Conservation (phyloP, 352 stramenopile species). For the Plasmopara muralis region DNA sequence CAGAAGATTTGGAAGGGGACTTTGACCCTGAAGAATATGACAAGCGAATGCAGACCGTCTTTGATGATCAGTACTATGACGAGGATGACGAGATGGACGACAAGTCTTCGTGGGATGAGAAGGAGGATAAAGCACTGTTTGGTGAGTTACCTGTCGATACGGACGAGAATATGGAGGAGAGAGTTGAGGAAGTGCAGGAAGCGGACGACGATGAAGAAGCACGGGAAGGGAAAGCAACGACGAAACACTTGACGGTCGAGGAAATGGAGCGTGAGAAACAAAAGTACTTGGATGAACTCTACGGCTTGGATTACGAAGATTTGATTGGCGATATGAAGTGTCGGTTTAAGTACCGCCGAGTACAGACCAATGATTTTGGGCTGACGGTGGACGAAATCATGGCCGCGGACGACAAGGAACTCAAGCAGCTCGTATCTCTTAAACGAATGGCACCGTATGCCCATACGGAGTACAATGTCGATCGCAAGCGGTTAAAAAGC, state of each 20-base stretch:
- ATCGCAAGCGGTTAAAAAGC: constrained; percentile 66
- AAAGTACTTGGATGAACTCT: constrained; percentile 95
- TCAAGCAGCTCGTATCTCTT: constrained; percentile 95
- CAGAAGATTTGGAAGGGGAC: constrained; percentile 88
- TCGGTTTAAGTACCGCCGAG: constrained; percentile 96
- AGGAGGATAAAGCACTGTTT: constrained; percentile 83
- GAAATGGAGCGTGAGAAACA: constrained; percentile 81
- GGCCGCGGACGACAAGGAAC: constrained; percentile 91
- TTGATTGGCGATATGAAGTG: constrained; percentile 96
- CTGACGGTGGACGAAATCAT: constrained; percentile 97
- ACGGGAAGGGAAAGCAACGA: not conserved
- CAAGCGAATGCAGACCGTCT: constrained; percentile 93
- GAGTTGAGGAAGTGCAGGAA: constrained; percentile 17
- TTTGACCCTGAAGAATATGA: constrained; percentile 97
- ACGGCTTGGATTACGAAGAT: constrained; percentile 99
- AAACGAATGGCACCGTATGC: constrained; percentile 96
- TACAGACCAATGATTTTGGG: constrained; percentile 94
- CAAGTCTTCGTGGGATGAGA: constrained; percentile 75
- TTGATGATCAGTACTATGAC: constrained; percentile 98
- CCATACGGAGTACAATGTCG: constrained; percentile 74
- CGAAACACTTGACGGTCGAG: constrained; percentile 43
- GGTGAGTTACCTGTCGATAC: constrained; percentile 54
- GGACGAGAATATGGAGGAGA: constrained; percentile 41
- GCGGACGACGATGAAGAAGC: constrained; percentile 21
- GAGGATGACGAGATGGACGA: constrained; percentile 58